Conservation (phyloP, 371 early-diverging fungal genomes). For the Apophysomyces trapeziformis region DNA sequence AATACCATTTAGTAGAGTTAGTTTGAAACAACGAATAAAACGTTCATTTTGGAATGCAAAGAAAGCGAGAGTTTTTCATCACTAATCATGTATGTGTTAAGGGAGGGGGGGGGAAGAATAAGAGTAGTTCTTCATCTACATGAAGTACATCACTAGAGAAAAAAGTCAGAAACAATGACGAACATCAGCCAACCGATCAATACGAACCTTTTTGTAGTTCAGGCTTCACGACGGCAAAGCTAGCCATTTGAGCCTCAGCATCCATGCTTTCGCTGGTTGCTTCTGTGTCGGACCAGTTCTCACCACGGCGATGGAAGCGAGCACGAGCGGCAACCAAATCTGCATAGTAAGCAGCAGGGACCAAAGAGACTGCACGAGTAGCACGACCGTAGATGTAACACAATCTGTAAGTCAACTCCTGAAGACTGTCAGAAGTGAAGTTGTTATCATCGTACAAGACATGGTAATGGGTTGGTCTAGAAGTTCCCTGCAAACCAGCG, state of each 20-base stretch:
- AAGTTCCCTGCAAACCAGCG: conserved; percentile 91
- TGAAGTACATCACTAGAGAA: conserved; percentile 35
- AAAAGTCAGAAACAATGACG: conserved; percentile 1
- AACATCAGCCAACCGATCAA: not conserved
- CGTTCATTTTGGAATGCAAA: too few species aligned
- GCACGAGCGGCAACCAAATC: conserved; percentile 84
- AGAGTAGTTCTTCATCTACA: conserved; percentile 18
- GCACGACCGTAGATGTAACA: conserved; percentile 92
- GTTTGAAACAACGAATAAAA: conserved; percentile 2
- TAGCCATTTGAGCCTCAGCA: conserved; percentile 45
- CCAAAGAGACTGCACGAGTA: conserved; percentile 80
- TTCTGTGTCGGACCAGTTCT: conserved; percentile 55
- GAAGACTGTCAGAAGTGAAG: conserved; percentile 76
- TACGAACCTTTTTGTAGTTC: conserved; percentile 33
- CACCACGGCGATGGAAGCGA: conserved; percentile 76
- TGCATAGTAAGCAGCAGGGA: conserved; percentile 91
- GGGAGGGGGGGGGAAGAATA: not conserved
- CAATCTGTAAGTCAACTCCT: conserved; percentile 83
- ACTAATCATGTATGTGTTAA: too few species aligned
- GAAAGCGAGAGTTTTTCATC: too few species aligned
- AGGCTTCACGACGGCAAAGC: conserved; percentile 48
- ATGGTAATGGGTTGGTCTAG: conserved; percentile 89
- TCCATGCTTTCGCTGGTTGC: conserved; percentile 47
- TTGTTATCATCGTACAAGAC: conserved; percentile 87
- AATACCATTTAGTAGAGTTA: not conserved